Evolutionary conservation across 164 flowering plant genomes (phyloP).

Genomic region (Umbellularia californica): DNA sequence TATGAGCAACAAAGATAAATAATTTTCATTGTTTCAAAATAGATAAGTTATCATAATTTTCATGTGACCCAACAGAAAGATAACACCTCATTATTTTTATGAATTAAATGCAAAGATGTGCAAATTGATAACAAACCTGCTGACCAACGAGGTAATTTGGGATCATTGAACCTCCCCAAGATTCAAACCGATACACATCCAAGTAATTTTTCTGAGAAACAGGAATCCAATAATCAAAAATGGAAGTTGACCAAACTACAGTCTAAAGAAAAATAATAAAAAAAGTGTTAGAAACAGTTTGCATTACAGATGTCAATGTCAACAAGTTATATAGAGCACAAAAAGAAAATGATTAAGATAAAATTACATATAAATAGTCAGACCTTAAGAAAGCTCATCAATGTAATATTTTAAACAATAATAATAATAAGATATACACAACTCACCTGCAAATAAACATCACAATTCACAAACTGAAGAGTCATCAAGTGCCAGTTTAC

Average conservation of each 20-base stretch:
- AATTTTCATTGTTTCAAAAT: too few species aligned
- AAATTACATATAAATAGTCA: neutral
- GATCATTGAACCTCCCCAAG: constrained; percentile 91
- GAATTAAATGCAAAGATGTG: constrained; percentile 2
- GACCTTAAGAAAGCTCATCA: neutral
- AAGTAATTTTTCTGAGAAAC: constrained; percentile 81
- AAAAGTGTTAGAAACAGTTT: neutral
- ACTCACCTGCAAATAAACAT: neutral
- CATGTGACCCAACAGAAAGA: neutral
- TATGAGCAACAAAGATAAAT: too few species aligned
- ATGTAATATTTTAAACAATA: too few species aligned
- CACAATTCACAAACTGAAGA: too few species aligned
- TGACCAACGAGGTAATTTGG: constrained; percentile 74
- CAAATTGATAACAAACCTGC: constrained; percentile 50
- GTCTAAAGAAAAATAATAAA: neutral
- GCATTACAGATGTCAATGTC: neutral
- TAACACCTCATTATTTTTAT: neutral
- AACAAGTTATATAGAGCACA: neutral
- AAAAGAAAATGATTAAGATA: neutral
- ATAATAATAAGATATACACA: neutral
- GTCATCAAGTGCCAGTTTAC: too few species aligned
- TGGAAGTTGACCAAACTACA: neutral
- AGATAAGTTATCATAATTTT: too few species aligned
- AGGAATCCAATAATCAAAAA: neutral
- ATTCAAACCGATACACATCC: constrained; percentile 86